These are phyloP conservation scores for Houttuynia cordata DNA, from an alignment of 164 flowering plant genomes.

Conservation along the genomic window DNA sequence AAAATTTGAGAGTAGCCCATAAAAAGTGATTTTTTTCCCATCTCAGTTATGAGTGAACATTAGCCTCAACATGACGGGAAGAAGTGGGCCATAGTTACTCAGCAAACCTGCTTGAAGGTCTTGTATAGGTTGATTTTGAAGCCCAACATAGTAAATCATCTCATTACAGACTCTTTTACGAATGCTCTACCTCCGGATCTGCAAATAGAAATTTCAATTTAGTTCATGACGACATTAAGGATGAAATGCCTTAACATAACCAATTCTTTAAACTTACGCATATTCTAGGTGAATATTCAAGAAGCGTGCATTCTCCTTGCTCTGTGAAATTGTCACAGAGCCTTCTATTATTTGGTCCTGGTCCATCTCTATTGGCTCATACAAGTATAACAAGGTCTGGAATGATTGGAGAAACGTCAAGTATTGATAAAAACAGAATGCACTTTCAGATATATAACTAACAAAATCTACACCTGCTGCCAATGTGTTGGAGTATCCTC, in stretches of 20 bases:
- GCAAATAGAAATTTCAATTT: slow-evolving; percentile 11
- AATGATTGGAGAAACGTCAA: slow-evolving; percentile 1
- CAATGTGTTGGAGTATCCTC: slow-evolving; percentile 97
- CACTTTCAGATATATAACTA: not conserved
- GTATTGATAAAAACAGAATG: not conserved
- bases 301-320: slow-evolving; percentile 79
- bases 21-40: no score
- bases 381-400: slow-evolving; percentile 89
- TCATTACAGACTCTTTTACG: slow-evolving; percentile 75
- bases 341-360: slow-evolving; percentile 95
- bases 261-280: slow-evolving; percentile 38
- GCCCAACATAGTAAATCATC: slow-evolving; percentile 18
- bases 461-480: slow-evolving; percentile 63
- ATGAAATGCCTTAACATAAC: not conserved
- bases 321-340: slow-evolving; percentile 63
- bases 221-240: not conserved
- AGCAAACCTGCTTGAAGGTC: not conserved
- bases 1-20: no score
- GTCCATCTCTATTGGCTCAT: slow-evolving; percentile 80
- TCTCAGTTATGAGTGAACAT: no score
- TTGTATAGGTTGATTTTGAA: not conserved
- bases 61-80: no score
- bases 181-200: slow-evolving; percentile 77
- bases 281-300: slow-evolving; percentile 87
- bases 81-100: no score